Evolutionary conservation across 108 stramenopile species (phyloP), one percentile per base, ranked within the genome.

Genomic region (Discostella stelligeroides): DNA sequence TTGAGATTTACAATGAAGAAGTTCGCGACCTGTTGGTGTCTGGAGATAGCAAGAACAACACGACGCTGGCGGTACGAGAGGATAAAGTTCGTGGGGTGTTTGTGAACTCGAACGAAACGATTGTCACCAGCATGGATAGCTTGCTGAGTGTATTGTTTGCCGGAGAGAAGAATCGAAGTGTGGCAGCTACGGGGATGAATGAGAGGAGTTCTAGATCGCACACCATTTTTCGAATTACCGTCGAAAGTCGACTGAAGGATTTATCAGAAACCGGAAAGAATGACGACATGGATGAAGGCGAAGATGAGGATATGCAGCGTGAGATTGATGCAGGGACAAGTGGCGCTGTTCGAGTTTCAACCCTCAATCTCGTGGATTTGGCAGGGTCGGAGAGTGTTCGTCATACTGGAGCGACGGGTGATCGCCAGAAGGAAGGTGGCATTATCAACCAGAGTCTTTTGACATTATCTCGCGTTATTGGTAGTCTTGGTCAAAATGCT

Each of bases 1-100:
- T 99, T 58, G 99, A 99, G 72, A 98, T 99, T 59, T 99, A 99
- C 85, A 99, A 99, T 74, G 99, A 99, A 80, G 93, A 97, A 56
- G 96, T 99, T 6, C 75, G 96, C 4, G 99, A 99, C 82, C 78
- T 99, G 63, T 84, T 99, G 0, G 85, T 71, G 15, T 64, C 60
- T 2, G 73, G 81, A 20, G 77, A 66, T 43, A 49, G 72, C 15
- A 50, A 66, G 37, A 39, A 68, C 11, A 75, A 66, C 13, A 64
- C 78, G 29, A 79, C 83, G 1, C 47, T 94, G 13, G 71, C 82
- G 37, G 87, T 99, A 41, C 80, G 98, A 6, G 98, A 99, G 79
- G 96, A 98, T 82, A 96, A 96, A 18, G 81, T 86, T 5, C 80
- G 88, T 39, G 99, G 99, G 40, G 96, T 99, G 4, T 98, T 97